A percentile compares a stretch with the other conserved stretches of the same genome.
Conservation (phyloP, 2,329 filamentous ascomycete species). For the Pezicula rhizophila region DNA sequence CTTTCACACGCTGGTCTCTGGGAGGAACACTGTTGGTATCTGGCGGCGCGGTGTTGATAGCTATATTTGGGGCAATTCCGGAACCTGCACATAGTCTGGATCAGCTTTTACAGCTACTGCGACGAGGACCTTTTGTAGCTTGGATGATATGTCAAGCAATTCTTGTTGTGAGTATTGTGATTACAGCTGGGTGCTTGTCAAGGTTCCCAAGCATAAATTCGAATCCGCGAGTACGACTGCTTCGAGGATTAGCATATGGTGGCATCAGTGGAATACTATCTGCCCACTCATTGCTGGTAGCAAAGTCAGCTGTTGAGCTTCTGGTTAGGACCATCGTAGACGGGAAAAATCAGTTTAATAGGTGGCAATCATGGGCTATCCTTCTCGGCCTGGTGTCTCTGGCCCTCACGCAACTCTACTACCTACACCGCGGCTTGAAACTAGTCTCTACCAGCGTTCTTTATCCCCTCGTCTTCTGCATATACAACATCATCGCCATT, state of each 20-base stretch:
- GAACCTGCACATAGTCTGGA: conserved; percentile 84
- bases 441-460: conserved; percentile 91
- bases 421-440: conserved; percentile 87
- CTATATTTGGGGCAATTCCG: conserved; percentile 86
- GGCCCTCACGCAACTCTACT: conserved; percentile 88
- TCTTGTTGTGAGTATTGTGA: conserved; percentile 63
- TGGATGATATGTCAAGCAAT: conserved; percentile 84
- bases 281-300: conserved; percentile 85
- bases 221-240: conserved; percentile 64
- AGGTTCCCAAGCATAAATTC: conserved; percentile 46
- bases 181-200: conserved; percentile 52
- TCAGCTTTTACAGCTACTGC: conserved; percentile 73
- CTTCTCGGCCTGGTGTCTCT: conserved; percentile 73
- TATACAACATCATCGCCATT: conserved; percentile 99
- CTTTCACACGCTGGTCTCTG: conserved; percentile 90
- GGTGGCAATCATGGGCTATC: conserved; percentile 93
- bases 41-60: conserved; percentile 82
- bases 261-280: conserved; percentile 88
- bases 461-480: conserved; percentile 95
- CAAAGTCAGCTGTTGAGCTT: conserved; percentile 93
- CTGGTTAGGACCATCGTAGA: conserved; percentile 82
- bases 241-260: conserved; percentile 81
- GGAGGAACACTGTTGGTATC: conserved; percentile 86
- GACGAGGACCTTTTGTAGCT: conserved; percentile 67
- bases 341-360: conserved; percentile 84